Conservation (phyloP, 169 alveolate species). For the Plasmodium inui region DNA sequence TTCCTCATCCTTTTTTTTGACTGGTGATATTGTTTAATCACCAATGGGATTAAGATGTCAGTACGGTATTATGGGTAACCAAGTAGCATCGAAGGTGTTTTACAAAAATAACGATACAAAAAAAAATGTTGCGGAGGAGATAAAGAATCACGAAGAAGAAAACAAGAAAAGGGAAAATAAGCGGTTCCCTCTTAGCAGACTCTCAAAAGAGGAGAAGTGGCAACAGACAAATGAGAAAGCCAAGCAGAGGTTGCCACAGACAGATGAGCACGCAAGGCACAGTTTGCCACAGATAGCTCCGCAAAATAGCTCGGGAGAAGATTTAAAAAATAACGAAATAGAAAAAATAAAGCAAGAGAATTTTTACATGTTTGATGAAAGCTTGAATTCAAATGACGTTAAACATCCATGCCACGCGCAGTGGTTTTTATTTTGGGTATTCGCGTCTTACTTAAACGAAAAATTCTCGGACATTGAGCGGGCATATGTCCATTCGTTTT, state of each 20-base stretch:
- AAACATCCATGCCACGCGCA: slow-evolving; percentile 76
- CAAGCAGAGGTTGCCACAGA: background rate
- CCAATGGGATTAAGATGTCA: background rate
- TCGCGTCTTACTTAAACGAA: slow-evolving; percentile 70
- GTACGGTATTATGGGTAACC: slow-evolving; percentile 49
- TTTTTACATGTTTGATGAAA: slow-evolving; percentile 72
- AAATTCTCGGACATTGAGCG: slow-evolving; percentile 60
- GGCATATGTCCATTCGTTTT: slow-evolving; percentile 61
- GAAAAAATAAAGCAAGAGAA: slow-evolving; percentile 74
- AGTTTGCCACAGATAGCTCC: background rate
- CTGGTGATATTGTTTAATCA: background rate
- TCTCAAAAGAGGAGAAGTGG: slow-evolving; percentile 12
- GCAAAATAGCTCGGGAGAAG: background rate
- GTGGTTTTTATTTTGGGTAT: slow-evolving; percentile 76
- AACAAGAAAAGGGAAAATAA: slow-evolving; percentile 1
- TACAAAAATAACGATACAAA: slow-evolving; percentile 33
- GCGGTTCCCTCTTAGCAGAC: background rate
- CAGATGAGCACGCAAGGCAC: background rate
- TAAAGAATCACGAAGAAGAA: slow-evolving; percentile 6
- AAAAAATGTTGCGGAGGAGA: background rate
- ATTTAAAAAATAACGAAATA: slow-evolving; percentile 29
- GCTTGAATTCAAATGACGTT: slow-evolving; percentile 68
- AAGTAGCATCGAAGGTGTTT: slow-evolving; percentile 12
- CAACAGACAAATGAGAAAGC: background rate
- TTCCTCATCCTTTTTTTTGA: background rate